phyloP scores from a whole-genome alignment of 2,329 filamentous ascomycete species.

The Cercospora sp. region DNA sequence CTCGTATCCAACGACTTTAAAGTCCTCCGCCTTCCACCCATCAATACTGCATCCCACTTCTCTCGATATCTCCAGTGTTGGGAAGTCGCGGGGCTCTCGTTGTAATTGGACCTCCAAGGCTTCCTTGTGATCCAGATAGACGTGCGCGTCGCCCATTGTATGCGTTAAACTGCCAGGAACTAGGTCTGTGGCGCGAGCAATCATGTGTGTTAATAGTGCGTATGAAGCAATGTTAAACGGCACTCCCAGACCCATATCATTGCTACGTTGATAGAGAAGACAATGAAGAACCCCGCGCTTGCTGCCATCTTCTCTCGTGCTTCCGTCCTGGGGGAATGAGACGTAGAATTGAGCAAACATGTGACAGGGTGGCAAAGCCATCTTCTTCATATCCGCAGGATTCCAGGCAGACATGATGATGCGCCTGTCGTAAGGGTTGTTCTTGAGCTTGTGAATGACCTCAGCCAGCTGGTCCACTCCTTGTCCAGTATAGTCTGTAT shows the following conservation, averaged over 20 bases:
- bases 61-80: slow-evolving; percentile 69
- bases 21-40: slow-evolving; percentile 85
- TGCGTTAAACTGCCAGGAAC: slow-evolving; percentile 86
- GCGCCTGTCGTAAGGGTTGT: slow-evolving; percentile 81
- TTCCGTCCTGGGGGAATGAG: slow-evolving; percentile 59
- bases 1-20: slow-evolving; percentile 82
- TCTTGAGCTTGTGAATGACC: slow-evolving; percentile 80
- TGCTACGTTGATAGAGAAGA: slow-evolving; percentile 87
- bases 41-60: slow-evolving; percentile 76
- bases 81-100: slow-evolving; percentile 78
- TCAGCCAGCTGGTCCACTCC: slow-evolving; percentile 92
- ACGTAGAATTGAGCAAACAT: slow-evolving; percentile 99
- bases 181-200: slow-evolving; percentile 82
- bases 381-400: slow-evolving; percentile 76
- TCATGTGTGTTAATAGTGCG: slow-evolving; percentile 90
- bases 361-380: slow-evolving; percentile 92
- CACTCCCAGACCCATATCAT: slow-evolving; percentile 95
- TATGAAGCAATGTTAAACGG: slow-evolving; percentile 98
- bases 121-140: slow-evolving; percentile 90
- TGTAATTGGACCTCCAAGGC: slow-evolving; percentile 78
- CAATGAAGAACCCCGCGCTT: slow-evolving; percentile 74
- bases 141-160: slow-evolving; percentile 97
- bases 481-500: slow-evolving; percentile 79
- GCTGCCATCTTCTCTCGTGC: slow-evolving; percentile 33
- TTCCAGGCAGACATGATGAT: slow-evolving; percentile 97